Evolutionary conservation across 169 alveolate species (phyloP).

Genomic region (Plasmodium relictum): DNA sequence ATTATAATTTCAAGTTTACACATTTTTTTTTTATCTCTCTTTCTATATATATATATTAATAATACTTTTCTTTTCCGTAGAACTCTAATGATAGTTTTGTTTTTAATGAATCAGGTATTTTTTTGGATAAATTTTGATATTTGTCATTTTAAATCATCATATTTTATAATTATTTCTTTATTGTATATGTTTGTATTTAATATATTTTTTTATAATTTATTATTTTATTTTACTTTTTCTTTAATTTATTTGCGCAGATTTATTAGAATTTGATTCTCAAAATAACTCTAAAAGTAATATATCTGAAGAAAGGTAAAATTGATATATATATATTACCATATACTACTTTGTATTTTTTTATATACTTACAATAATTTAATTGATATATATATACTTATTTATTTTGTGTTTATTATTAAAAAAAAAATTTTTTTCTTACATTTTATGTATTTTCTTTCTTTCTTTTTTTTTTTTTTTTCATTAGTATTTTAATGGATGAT

Average conservation of each 20-base stretch:
- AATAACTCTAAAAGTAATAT: slow-evolving; percentile 6
- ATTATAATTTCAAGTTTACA: neutral
- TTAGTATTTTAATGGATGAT: slow-evolving; percentile 10
- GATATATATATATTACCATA: neutral
- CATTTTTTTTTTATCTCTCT: neutral
- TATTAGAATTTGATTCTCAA: slow-evolving; percentile 25
- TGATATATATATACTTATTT: neutral
- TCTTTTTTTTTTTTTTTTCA: neutral
- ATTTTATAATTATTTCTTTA: no score
- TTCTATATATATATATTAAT: neutral
- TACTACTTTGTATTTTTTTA: neutral
- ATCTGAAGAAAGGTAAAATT: slow-evolving; percentile 28
- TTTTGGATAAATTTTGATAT: neutral
- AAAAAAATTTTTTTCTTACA: neutral
- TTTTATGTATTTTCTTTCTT: neutral
- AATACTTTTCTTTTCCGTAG: neutral
- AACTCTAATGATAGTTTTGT: slow-evolving; percentile 17
- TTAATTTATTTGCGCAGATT: slow-evolving; percentile 7
- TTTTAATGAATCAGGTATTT: slow-evolving; percentile 57
- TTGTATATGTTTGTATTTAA: no score
- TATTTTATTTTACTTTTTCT: slow-evolving; percentile 1
- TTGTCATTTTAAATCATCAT: no score
- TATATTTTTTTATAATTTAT: neutral
- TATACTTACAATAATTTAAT: neutral
- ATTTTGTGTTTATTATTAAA: neutral